phyloP scores from a whole-genome alignment of 345 rosid species.

The Ceriops zippeliana region DNA sequence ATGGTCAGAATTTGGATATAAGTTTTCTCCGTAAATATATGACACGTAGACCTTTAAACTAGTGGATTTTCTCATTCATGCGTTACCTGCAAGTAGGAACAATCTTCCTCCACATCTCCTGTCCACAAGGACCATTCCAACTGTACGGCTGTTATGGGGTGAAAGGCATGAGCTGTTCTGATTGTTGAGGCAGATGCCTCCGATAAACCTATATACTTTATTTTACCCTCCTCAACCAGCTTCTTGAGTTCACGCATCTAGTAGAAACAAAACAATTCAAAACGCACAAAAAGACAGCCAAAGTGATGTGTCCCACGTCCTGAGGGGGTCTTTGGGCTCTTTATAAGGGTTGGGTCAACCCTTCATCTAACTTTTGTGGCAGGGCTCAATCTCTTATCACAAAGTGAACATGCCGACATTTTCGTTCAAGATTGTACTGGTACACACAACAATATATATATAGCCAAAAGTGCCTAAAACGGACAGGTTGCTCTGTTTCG shows the following conservation, averaged over 20 bases:
- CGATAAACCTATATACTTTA: conserved; percentile 63
- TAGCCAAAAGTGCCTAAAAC: no score
- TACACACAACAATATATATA: no score
- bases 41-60: neutral
- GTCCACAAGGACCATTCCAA: conserved; percentile 83
- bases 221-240: conserved; percentile 68
- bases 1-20: neutral
- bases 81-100: conserved; percentile 36
- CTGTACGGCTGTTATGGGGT: conserved; percentile 65
- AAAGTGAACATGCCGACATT: no score
- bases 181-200: conserved; percentile 83
- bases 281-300: no score
- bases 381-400: no score
- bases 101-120: conserved; percentile 68
- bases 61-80: neutral
- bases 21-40: neutral
- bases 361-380: no score
- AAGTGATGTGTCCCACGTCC: no score
- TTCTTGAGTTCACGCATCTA: conserved; percentile 63
- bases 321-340: no score
- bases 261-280: neutral
- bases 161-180: conserved; percentile 76
- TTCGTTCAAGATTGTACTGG: no score
- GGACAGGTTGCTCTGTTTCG: no score
- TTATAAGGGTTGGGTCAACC: no score